Evolutionary conservation across 1,139 yeast genomes (phyloP).

Genomic region (Candida pseudoviswanathii): DNA sequence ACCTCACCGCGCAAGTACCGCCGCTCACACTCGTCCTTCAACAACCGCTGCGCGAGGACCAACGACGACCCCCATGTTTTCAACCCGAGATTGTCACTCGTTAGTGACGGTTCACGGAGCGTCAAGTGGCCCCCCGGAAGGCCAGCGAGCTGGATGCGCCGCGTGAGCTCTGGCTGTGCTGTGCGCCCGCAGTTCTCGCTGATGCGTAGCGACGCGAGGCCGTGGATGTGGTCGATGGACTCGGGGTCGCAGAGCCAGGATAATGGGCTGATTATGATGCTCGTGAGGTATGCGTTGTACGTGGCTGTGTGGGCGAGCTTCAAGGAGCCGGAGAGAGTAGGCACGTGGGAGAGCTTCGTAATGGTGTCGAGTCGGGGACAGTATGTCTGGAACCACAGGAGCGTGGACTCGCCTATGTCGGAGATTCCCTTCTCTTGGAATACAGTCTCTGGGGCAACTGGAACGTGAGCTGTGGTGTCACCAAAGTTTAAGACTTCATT

Average conservation of each 20-base stretch:
- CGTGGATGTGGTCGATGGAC: constrained; percentile 46
- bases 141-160: constrained; percentile 46
- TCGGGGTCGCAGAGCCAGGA: constrained; percentile 45
- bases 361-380: constrained; percentile 37
- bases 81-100: constrained; percentile 84
- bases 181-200: constrained; percentile 87
- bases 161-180: constrained; percentile 72
- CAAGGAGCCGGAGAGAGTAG: constrained; percentile 29
- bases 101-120: constrained; percentile 72
- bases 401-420: constrained; percentile 21
- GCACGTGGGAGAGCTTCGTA: constrained; percentile 26
- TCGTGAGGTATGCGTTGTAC: constrained; percentile 64
- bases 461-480: constrained; percentile 11
- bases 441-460: constrained; percentile 12
- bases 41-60: constrained; percentile 60
- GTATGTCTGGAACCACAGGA: constrained; percentile 42
- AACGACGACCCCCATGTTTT: constrained; percentile 97
- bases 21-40: constrained; percentile 17
- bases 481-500: constrained; percentile 59
- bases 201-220: constrained; percentile 62
- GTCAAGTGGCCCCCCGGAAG: constrained; percentile 47
- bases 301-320: constrained; percentile 23
- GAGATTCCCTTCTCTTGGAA: constrained; percentile 17
- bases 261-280: constrained; percentile 59
- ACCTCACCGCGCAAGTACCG: constrained; percentile 43